A percentile compares a stretch with the other conserved stretches of the same genome.
Evolutionary conservation across 805 yeast genomes (phyloP).

Genomic region (Candida alai): DNA sequence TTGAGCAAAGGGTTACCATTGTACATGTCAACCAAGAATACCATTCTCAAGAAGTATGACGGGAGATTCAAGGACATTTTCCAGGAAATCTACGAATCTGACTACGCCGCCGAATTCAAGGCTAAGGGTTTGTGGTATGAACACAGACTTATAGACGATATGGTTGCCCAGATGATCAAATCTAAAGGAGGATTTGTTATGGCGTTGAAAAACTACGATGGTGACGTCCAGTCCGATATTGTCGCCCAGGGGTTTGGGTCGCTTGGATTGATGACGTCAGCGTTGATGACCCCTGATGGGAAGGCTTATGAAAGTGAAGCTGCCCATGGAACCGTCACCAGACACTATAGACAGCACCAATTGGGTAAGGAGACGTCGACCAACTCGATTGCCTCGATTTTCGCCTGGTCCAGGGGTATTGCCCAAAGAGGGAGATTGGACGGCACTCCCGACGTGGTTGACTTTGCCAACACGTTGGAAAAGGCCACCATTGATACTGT

Average conservation of each 20-base stretch:
- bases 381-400: constrained; percentile 80
- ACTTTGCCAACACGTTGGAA: constrained; percentile 64
- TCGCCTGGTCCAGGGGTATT: constrained; percentile 84
- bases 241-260: constrained; percentile 89
- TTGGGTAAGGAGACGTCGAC: constrained; percentile 81
- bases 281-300: constrained; percentile 79
- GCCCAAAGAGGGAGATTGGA: constrained; percentile 79
- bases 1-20: constrained; percentile 58
- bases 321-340: constrained; percentile 85
- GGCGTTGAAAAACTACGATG: constrained; percentile 82
- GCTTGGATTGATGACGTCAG: constrained; percentile 80
- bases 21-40: constrained; percentile 72
- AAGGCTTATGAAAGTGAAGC: constrained; percentile 84
- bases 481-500: constrained; percentile 69
- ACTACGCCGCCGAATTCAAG: constrained; percentile 57
- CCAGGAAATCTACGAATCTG: constrained; percentile 57
- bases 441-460: constrained; percentile 63
- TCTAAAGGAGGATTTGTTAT: constrained; percentile 79
- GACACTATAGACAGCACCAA: constrained; percentile 81
- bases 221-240: constrained; percentile 82
- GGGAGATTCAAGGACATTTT: constrained; percentile 81
- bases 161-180: constrained; percentile 87
- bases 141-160: constrained; percentile 80
- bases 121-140: constrained; percentile 64
- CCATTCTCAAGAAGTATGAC: constrained; percentile 77